phyloP scores from a whole-genome alignment of 805 yeast genomes.

The Ogataea sp. region DNA sequence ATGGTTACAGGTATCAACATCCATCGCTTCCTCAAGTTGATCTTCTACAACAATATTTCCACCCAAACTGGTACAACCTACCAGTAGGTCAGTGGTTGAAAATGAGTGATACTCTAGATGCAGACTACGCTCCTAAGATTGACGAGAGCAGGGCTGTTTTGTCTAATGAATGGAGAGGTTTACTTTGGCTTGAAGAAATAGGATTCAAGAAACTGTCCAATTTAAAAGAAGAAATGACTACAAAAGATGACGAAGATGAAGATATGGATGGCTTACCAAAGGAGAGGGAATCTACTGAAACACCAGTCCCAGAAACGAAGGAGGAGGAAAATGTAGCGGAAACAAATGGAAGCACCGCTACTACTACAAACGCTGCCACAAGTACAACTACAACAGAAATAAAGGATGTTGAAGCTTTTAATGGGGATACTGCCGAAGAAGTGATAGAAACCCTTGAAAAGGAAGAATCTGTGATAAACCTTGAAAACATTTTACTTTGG shows the following conservation, averaged over 20 bases:
- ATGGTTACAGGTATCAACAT: slow-evolving; percentile 10
- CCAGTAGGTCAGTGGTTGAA: slow-evolving; percentile 63
- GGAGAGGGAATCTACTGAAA: too few relatives aligned
- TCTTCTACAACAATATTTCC: slow-evolving; percentile 44
- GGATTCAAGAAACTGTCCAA: slow-evolving; percentile 34
- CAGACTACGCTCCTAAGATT: slow-evolving; percentile 57
- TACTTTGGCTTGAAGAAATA: slow-evolving; percentile 45
- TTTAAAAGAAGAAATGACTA: slow-evolving; percentile 6
- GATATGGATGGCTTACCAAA: too few relatives aligned
- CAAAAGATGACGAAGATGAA: slow-evolving; percentile 3
- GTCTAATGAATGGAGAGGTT: slow-evolving; percentile 40
- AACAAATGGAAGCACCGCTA: too few relatives aligned
- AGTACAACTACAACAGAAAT: background rate
- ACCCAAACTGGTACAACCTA: slow-evolving; percentile 57
- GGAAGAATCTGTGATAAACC: slow-evolving; percentile 12
- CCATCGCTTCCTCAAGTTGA: slow-evolving; percentile 34
- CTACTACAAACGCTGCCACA: background rate
- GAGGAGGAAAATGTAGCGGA: too few relatives aligned
- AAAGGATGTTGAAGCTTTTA: background rate
- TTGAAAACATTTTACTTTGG: slow-evolving; percentile 21
- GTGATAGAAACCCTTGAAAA: slow-evolving; percentile 2
- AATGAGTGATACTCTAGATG: slow-evolving; percentile 26
- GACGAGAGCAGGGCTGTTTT: slow-evolving; percentile 54
- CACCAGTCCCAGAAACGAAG: background rate
- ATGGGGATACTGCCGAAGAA: background rate